Evolutionary conservation across 345 rosid species (phyloP), one percentile per base, ranked within the genome.

Genomic region (Nasturtium officinale): DNA sequence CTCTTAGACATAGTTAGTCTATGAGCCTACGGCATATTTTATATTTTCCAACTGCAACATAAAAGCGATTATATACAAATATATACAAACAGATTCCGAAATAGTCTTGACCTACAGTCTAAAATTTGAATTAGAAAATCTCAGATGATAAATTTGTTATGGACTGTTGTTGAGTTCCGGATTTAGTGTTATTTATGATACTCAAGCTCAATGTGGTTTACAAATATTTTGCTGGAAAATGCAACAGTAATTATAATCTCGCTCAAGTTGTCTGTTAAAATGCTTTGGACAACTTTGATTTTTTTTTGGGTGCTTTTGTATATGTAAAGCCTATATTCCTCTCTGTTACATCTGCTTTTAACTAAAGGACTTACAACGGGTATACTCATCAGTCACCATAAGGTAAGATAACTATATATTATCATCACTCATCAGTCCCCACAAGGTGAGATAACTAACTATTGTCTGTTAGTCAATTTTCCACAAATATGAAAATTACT

Each of bases 41-140:
- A 58, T 25, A 33, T 37, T 37, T 16, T 30, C 20, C 16, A 10
- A 48, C 29, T 61, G 61, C 20, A 9, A 30, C 55, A 42, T 20
- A 53, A 20, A 35, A 42, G 17, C 16, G 2, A 40, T 13, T n/a
- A n/a, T n/a, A 12, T 32, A 30, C 6, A 35, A 58, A 17, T 15
- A 50, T 33, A 37, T n/a, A n/a, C 25, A 18, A 29, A 65, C 20
- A 25, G 32, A 65, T 7, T 30, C 12, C 12, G 18, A 48, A 32
- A 65, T 47, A 64, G 56, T 46, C 7, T 47, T 63, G 7, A 17
- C n/a, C 67, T 61, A 16, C 38, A 47, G 67, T 61, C 38, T 26
- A n/a, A 61, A 9, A 61, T 0, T 18, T 5, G 38, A 51, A 33
- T 3, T 20, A 6, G 13, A 30, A 45, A 33, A 15, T 33, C 21